Percentiles rank a stretch among this genome's conserved stretches.
phyloP scores from a whole-genome alignment of 306 rosid genomes.

The Quercus cerris region DNA sequence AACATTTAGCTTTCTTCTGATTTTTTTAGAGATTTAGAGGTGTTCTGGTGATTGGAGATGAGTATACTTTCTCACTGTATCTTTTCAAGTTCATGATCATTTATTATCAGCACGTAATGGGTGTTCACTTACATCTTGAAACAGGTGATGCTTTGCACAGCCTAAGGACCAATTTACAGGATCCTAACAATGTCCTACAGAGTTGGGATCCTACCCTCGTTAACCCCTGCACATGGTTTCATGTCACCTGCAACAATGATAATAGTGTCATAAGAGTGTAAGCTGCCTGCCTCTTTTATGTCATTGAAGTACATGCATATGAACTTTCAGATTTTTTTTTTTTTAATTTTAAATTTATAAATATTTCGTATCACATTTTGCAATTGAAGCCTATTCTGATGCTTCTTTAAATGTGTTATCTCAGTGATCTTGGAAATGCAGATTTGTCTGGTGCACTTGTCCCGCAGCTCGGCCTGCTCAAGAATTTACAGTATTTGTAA shows the following conservation, averaged over 20 bases:
- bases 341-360: not conserved
- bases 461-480: slow-evolving; percentile 94
- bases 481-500: slow-evolving; percentile 94
- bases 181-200: slow-evolving; percentile 93
- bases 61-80: not conserved
- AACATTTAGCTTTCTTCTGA: slow-evolving; percentile 2
- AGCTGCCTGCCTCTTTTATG: slow-evolving; percentile 32
- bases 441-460: slow-evolving; percentile 94
- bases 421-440: slow-evolving; percentile 97
- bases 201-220: slow-evolving; percentile 99
- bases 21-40: slow-evolving; percentile 3
- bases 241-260: slow-evolving; percentile 96
- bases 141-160: slow-evolving; percentile 97
- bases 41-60: not conserved
- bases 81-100: not conserved
- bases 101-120: slow-evolving; percentile 15
- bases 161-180: slow-evolving; percentile 78
- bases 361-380: not conserved
- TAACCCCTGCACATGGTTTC: slow-evolving; percentile 99
- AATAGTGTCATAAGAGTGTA: slow-evolving; percentile 98
- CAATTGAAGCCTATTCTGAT: slow-evolving; percentile 16
- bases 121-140: slow-evolving; percentile 22
- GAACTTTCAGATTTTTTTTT: not conserved
- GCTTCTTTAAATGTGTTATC: slow-evolving; percentile 19
- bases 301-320: not conserved